Base-by-base conservation (phyloP, 345 rosid species). In the Clarkia xantiana region DNA sequence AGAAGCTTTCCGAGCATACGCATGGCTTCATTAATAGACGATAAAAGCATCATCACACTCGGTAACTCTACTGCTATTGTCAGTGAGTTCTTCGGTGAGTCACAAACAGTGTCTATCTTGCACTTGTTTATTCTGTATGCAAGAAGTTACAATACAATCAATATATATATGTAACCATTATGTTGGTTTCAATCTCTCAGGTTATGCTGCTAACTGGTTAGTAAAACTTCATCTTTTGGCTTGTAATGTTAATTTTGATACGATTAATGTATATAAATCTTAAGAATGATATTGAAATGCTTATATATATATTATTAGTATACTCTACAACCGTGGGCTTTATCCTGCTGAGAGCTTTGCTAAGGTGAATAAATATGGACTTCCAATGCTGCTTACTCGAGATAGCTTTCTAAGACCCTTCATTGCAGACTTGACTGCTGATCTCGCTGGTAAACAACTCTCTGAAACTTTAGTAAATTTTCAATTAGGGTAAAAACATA, bases 191-290 rank as follows among this genome's bases (percentile, higher is more conserved):
- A 52, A n/a, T n/a, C n/a, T 55, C 47, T 54, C 76, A 89, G 97
- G 97, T 62, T 91, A 91, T 70, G 94, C 98, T 16, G 98, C 98
- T 6, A 86, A 86, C 82, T 86, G 96, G 98, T 86, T 63, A 25
- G 47, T 51, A 36, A 60, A 25, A 14, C 50, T 42, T 46, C 11
- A 47, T 25, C 23, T 1, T 2, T 22, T 22, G 25, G 25, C 25
- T 22, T 46, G 11, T 43, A 18, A 36, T 51, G 18, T 44, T 51
- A 20, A 40, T 12, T 22, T 22, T 2, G 2, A 22, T 22, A 22
- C 5, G 5, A 2, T 2, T 22, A 22, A n/a, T n/a, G n/a, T n/a
- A n/a, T n/a, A n/a, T n/a, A n/a, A n/a, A n/a, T n/a, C n/a, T n/a
- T n/a, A n/a, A 22, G 25, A 22, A 22, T 22, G 25, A 22, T 22